Base-by-base conservation (phyloP, 306 rosid genomes). In the Vicia villosa region DNA sequence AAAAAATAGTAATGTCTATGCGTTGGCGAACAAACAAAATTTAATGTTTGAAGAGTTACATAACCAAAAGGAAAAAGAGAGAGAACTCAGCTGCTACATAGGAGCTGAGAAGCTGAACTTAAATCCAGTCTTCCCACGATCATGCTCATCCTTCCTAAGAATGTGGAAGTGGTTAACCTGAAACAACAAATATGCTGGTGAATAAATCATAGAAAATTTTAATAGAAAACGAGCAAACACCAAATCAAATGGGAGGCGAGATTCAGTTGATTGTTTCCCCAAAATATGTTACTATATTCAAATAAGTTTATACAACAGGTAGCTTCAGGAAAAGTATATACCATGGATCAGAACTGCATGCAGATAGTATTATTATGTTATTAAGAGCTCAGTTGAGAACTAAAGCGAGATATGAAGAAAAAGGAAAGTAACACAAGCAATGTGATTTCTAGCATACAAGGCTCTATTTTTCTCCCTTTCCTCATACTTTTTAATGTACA, bases 71-170 rank as follows among this genome's bases (percentile, higher is more conserved):
- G 30, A 56, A 55, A 55, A 58, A 28, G 32, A 50, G 51, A 28
- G 45, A 67, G 45, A 75, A 34, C 62, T 21, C 74, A 13, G 66
- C 36, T 32, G 64, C 74, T 83, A 89, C 30, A 82, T 78, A 37
- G 96, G 90, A 72, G 89, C 85, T 66, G 98, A 92, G 81, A 92
- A 51, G 82, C 96, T 88, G 75, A 92, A 82, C 72, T 88, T 83
- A 80, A 92, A 88, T 66, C 98, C 98, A 54, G 86, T 77, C 85
- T 88, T 89, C 66, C 96, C 93, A 6, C 86, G 77, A 67, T 92
- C 96, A 36, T 79, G 84, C 66, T 82, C 93, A 56, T 73, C 76
- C 74, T 86, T 86, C 89, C 72, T 89, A 70, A 92, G 85, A 52
- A 89, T 58, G 84, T 88, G 70, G 71, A 88, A 81, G 84, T 72